Conservation (phyloP, 345 rosid species). For the Anastatica hierochuntica region DNA sequence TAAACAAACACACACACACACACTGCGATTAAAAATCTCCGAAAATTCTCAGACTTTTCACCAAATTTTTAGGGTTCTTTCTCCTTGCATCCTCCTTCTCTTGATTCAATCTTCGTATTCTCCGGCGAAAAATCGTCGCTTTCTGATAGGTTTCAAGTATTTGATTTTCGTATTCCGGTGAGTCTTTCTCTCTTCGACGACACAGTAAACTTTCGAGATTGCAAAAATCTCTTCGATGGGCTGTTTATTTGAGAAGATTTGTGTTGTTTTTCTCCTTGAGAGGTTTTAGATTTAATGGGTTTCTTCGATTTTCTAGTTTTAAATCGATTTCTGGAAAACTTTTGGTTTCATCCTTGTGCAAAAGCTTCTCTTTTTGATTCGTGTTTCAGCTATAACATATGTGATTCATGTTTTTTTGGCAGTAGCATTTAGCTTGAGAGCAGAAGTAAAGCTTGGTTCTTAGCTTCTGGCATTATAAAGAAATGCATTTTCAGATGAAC, state of each 20-base stretch:
- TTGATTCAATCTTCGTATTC: not conserved
- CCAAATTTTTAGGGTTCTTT: conserved; percentile 1
- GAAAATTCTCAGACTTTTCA: no score
- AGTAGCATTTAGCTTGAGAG: conserved; percentile 2
- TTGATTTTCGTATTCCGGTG: not conserved
- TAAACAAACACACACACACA: no score
- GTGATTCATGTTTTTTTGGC: not conserved
- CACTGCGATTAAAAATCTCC: no score
- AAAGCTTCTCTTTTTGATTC: no score
- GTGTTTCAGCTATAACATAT: not conserved
- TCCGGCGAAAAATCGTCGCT: not conserved
- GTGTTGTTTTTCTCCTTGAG: not conserved
- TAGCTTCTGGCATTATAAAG: not conserved
- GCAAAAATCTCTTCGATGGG: not conserved
- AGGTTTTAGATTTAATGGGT: no score
- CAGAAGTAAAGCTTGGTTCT: no score
- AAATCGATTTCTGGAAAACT: no score
- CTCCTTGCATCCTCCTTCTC: not conserved
- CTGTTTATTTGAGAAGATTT: not conserved
- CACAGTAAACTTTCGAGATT: not conserved
- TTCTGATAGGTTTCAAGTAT: not conserved
- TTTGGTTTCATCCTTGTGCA: no score
- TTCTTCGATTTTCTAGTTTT: no score
- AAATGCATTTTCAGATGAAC: conserved; percentile 1
- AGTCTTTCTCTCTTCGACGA: not conserved